Percentiles rank a stretch among this genome's conserved stretches.
These are phyloP conservation scores for Periconia digitata DNA, from an alignment of 2,329 filamentous ascomycete genomes.

Conservation along the genomic window DNA sequence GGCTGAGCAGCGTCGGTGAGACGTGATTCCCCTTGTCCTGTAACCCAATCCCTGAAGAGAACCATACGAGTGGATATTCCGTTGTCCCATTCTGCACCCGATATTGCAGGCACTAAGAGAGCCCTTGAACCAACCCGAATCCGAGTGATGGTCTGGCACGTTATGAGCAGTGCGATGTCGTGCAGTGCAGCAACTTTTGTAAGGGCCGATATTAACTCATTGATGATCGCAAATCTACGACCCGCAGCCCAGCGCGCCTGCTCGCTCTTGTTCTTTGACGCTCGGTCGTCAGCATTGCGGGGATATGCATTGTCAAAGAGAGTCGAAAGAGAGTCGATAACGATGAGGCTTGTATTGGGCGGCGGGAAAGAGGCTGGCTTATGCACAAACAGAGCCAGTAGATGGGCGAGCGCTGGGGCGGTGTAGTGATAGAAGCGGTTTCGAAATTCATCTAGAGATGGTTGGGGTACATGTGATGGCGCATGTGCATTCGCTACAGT, in stretches of 20 bases:
- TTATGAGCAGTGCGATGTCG: constrained; percentile 71
- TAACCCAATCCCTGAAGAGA: constrained; percentile 71
- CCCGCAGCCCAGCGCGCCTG: constrained; percentile 51
- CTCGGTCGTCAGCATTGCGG: constrained; percentile 51
- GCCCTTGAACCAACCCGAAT: constrained; percentile 69
- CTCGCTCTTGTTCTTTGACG: constrained; percentile 48
- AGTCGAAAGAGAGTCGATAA: constrained; percentile 77
- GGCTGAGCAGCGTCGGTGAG: constrained; percentile 24
- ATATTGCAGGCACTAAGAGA: constrained; percentile 73
- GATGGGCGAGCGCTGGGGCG: constrained; percentile 60
- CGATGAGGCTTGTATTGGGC: constrained; percentile 63
- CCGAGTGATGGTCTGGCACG: constrained; percentile 81
- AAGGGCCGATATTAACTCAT: constrained; percentile 61
- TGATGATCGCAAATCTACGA: constrained; percentile 63
- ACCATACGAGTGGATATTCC: constrained; percentile 73
- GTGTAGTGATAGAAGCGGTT: constrained; percentile 67
- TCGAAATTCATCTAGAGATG: constrained; percentile 32
- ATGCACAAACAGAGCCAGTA: constrained; percentile 72
- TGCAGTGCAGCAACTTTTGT: constrained; percentile 74
- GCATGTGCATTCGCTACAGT: constrained; percentile 5
- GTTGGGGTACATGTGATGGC: constrained; percentile 15
- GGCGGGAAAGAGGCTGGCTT: constrained; percentile 67
- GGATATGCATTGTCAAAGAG: constrained; percentile 78
- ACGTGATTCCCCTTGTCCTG: constrained; percentile 29
- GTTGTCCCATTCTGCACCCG: constrained; percentile 77